Evolutionary conservation across 2,329 filamentous ascomycete genomes (phyloP).

Genomic region (Fusarium globosum): DNA sequence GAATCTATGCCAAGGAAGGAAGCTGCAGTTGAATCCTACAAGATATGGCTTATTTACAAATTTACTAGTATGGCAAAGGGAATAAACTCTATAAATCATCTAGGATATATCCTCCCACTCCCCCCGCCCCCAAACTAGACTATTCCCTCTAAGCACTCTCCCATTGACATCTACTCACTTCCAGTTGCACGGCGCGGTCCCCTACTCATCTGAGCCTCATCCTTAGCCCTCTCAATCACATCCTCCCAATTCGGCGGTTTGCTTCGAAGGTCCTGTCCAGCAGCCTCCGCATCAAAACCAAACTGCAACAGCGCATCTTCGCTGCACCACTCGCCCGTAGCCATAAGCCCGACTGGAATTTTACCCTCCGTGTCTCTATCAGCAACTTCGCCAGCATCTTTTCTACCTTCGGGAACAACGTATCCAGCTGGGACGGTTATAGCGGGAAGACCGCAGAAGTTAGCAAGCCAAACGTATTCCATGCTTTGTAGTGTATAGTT

Average conservation of each 20-base stretch:
- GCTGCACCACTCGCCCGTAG: constrained; percentile 64
- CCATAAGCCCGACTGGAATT: constrained; percentile 66
- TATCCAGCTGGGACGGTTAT: constrained; percentile 60
- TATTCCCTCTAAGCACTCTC: not conserved
- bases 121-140: too few relatives aligned
- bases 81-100: not conserved
- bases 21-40: not conserved
- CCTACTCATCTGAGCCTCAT: not conserved
- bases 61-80: too few relatives aligned
- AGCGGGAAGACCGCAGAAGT: constrained; percentile 61
- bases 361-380: constrained; percentile 51
- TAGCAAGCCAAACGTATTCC: constrained; percentile 63
- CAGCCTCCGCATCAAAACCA: constrained; percentile 58
- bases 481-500: constrained; percentile 59
- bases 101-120: constrained; percentile 21
- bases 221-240: constrained; percentile 21
- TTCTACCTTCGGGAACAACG: constrained; percentile 50
- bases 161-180: not conserved
- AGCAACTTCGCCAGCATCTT: constrained; percentile 47
- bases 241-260: constrained; percentile 38
- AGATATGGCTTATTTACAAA: not conserved
- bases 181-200: not conserved
- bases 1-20: not conserved
- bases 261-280: constrained; percentile 41
- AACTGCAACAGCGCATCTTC: constrained; percentile 62